Percentiles rank a stretch among this genome's conserved stretches.
These are phyloP conservation scores for Logfia minima DNA, from an alignment of 129 eudicot species.

Conservation along the genomic window DNA sequence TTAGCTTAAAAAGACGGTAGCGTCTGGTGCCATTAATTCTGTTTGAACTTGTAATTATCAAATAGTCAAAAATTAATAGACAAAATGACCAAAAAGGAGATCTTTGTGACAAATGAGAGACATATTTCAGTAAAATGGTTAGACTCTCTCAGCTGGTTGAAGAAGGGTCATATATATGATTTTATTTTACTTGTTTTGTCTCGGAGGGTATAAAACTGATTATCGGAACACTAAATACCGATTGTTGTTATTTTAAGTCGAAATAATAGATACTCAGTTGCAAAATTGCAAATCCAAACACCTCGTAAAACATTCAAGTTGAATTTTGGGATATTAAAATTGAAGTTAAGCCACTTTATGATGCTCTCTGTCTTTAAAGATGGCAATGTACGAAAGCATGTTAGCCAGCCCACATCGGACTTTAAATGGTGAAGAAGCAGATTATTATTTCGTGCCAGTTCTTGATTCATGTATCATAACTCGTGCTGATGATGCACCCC, in stretches of 20 bases:
- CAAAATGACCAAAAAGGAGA: not conserved
- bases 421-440: constrained; percentile 92
- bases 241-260: not conserved
- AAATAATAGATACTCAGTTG: not conserved
- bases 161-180: too few species aligned
- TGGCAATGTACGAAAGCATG: constrained; percentile 82
- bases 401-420: constrained; percentile 87
- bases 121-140: too few species aligned
- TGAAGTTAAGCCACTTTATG: constrained; percentile 17
- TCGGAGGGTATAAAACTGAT: not conserved
- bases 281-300: not conserved
- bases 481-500: constrained; percentile 98
- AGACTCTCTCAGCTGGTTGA: too few species aligned
- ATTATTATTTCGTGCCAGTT: constrained; percentile 89
- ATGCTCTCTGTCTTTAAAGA: constrained; percentile 48
- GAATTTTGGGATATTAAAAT: not conserved
- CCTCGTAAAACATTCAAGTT: not conserved
- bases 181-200: too few species aligned
- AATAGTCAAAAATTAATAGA: not conserved
- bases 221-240: not conserved
- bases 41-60: not conserved
- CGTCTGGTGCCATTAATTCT: not conserved
- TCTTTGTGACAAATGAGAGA: not conserved
- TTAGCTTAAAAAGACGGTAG: not conserved
- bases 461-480: constrained; percentile 95